These are phyloP conservation scores for Clavulina sp. DNA, from an alignment of 768 basidiomycete species.

Conservation along the genomic window DNA sequence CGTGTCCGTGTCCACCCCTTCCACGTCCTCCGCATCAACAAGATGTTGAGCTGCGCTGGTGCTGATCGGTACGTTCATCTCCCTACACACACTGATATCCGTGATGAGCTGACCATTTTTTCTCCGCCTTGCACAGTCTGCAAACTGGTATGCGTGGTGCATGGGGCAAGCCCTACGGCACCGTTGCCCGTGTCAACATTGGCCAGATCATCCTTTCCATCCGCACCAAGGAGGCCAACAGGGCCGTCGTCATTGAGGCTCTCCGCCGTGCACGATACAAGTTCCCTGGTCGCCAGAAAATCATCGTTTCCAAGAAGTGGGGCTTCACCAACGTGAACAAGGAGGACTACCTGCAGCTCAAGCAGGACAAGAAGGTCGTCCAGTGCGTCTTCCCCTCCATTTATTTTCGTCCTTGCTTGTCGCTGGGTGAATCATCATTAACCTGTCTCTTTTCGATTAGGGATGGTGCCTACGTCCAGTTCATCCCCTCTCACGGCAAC, in stretches of 20 bases:
- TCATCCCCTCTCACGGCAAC: conserved; percentile 74
- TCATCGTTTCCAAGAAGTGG: conserved; percentile 95
- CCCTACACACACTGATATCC: not conserved
- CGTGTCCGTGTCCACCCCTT: conserved; percentile 94
- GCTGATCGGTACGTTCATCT: conserved; percentile 63
- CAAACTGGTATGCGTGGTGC: conserved; percentile 99
- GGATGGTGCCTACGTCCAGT: conserved; percentile 92
- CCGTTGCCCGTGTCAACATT: conserved; percentile 90
- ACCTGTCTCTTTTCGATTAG: conserved; percentile 20
- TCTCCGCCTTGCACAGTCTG: conserved; percentile 29
- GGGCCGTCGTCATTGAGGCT: conserved; percentile 84
- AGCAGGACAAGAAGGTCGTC: conserved; percentile 77
- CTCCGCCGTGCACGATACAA: conserved; percentile 97
- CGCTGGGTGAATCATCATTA: not conserved
- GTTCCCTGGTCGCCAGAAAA: conserved; percentile 98
- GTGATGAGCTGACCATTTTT: not conserved
- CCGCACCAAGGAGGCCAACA: conserved; percentile 79
- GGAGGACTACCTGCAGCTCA: conserved; percentile 73
- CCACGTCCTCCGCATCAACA: conserved; percentile 99
- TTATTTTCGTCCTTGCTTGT: not conserved
- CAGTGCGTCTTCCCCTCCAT: conserved; percentile 36
- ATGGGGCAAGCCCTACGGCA: conserved; percentile 98
- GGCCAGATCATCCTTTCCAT: conserved; percentile 88
- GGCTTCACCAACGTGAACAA: conserved; percentile 92
- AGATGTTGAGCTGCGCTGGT: conserved; percentile 99